Base-by-base conservation (phyloP, 345 rosid genomes). In the Noccaea caerulescens region DNA sequence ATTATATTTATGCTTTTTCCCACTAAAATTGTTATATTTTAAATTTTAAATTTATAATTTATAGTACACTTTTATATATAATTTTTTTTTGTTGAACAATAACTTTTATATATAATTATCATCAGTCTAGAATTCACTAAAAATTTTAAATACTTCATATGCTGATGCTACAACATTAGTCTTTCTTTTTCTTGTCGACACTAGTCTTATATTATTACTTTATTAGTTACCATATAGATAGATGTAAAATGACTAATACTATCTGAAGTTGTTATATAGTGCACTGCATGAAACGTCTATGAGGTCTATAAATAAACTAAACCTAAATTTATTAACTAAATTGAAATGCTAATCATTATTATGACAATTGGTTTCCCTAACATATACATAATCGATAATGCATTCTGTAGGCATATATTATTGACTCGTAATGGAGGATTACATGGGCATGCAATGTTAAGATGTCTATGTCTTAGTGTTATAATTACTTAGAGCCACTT, bases 201-300 rank as follows among this genome's bases (percentile, higher is more conserved):
- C 38, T 71, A 62, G 38, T 47, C 53, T 62, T 64, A 27, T 27
- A 25, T 25, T 25, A 63, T 4, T 23, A 59, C 18, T 16, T 16
- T 16, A 16, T 16, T 16, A 16, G 18, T 58, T 30, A 33, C 32
- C 12, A 6, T 32, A 39, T 46, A 49, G 7, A 20, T 34, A 60
- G 41, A 68, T 58, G 59, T 52, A 34, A 53, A 54, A 50, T 30
- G 44, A 23, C 82, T 69, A 68, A 73, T 80, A 83, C 13, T 34
- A 54, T 25, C 5, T 55, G 58, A 55, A 57, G 64, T 39, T 53
- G 59, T 42, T 33, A 38, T 33, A 36, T 55, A 53, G 71, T 76
- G 75, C 74, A 62, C 46, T 16, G 69, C 79, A 68, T 75, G 64
- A 45, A 45, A 45, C 75, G 49, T 33, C 63, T 51, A 66, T 25